phyloP scores from a whole-genome alignment of 1,284 basidiomycete genomes.

The Hemileia vastatrix region DNA sequence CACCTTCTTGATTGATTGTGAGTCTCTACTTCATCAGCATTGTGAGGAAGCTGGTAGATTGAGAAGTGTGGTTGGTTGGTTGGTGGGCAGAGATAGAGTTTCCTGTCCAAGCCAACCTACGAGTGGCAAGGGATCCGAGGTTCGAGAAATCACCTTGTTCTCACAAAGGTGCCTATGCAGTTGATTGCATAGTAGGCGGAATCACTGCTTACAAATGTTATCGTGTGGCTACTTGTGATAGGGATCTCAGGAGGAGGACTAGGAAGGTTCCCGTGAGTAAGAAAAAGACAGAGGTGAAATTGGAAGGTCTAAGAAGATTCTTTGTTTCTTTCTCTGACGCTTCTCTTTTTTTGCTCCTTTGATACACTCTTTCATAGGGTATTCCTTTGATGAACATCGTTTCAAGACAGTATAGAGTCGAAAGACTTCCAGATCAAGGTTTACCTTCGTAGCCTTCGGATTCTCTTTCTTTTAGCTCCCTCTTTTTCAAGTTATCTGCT shows the following conservation, averaged over 20 bases:
- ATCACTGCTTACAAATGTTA: slow-evolving; percentile 91
- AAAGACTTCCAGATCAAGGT: slow-evolving; percentile 80
- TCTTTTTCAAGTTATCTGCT: too few relatives aligned
- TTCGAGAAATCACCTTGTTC: slow-evolving; percentile 88
- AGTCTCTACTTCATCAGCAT: slow-evolving; percentile 99
- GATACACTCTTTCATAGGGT: too few relatives aligned
- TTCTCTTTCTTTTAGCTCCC: too few relatives aligned
- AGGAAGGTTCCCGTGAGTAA: too few relatives aligned
- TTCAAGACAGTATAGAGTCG: slow-evolving; percentile 76
- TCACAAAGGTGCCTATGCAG: slow-evolving; percentile 93
- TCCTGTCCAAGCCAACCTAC: slow-evolving; percentile 79
- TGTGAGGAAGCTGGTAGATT: too few relatives aligned
- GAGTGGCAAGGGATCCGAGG: slow-evolving; percentile 90
- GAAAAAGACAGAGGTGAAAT: too few relatives aligned
- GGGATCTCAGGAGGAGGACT: slow-evolving; percentile 80
- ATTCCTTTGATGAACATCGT: slow-evolving; percentile 77
- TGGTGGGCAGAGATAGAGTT: slow-evolving; percentile 93
- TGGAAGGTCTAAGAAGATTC: slow-evolving; percentile 57
- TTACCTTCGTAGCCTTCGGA: too few relatives aligned
- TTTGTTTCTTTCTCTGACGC: neutral
- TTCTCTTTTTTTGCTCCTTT: neutral
- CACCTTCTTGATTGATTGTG: slow-evolving; percentile 90
- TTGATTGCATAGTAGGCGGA: slow-evolving; percentile 95
- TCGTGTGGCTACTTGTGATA: slow-evolving; percentile 96
- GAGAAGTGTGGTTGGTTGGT: too few relatives aligned